A percentile compares a stretch with the other conserved stretches of the same genome.
These are phyloP conservation scores for Tetrahymena borealis DNA, from an alignment of 73 alveolate species.

Conservation along the genomic window DNA sequence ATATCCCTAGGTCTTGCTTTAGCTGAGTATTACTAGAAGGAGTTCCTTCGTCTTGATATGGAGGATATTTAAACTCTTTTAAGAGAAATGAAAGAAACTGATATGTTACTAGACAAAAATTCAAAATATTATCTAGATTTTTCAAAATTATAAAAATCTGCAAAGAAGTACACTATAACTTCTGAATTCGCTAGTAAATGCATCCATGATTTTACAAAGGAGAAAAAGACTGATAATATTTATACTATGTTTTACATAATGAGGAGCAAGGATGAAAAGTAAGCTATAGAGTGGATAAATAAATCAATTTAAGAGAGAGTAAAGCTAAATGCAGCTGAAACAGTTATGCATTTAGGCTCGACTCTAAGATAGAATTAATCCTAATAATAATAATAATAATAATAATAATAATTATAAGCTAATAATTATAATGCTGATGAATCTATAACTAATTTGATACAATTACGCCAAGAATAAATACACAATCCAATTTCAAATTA, in stretches of 20 bases:
- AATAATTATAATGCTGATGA: too few species aligned
- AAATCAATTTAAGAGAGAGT: background rate
- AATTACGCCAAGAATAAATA: background rate
- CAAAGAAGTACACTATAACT: background rate
- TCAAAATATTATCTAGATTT: background rate
- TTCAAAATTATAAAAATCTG: background rate
- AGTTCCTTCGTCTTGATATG: background rate
- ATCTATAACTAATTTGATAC: background rate
- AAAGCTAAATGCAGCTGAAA: background rate
- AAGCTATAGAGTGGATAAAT: background rate
- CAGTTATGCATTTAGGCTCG: background rate
- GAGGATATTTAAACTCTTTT: background rate
- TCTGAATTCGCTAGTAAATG: background rate
- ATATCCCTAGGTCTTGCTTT: background rate
- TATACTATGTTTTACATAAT: background rate
- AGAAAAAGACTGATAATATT: background rate
- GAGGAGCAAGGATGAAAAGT: background rate
- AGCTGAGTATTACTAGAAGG: background rate
- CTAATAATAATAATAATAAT: too few species aligned
- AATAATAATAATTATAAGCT: too few species aligned
- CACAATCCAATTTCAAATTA: background rate
- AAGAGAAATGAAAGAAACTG: background rate
- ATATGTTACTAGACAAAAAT: background rate
- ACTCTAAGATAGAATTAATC: too few species aligned
- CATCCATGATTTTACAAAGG: background rate